Base-by-base conservation (phyloP, 1,139 yeast genomes). In the Yamadazyma membranifaciens region DNA sequence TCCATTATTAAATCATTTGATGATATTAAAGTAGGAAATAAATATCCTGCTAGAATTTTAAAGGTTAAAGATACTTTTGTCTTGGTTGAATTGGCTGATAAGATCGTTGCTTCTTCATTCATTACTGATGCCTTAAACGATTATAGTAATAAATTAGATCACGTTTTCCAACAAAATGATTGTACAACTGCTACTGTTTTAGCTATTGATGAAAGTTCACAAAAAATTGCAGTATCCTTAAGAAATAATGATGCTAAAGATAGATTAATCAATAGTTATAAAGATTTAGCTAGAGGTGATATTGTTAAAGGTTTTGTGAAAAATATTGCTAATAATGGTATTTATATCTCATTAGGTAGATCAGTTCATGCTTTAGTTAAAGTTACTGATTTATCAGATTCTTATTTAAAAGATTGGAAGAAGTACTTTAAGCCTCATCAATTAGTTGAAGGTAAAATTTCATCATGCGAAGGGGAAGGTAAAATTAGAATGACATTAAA, bases 331-430 rank as follows among this genome's bases (percentile, higher is more conserved):
- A 81, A 83, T 51, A 78, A 81, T 45, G 98, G 98, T 61, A 63
- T 91, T 27, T 87, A 85, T 56, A 83, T 92, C 36, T 74, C 87
- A 16, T 67, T 92, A 46, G 91, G 95, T 27, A 76, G 87, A 50
- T 68, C 75, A 1, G 71, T 87, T 22, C 79, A 79, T 54, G 98
- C 92, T 2, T 80, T 92, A 55, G 95, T 87, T 27, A 83, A 88
- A 56, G 82, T 88, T 37, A 65, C 84, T 36, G 92, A 91, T 60
- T 69, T 91, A 38, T 87, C 95, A 9, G 98, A 92, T 55, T 73
- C 84, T 1, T 87, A 69, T 55, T 67, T 88, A 56, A 83, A 83
- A 52, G 95, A 92, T 48, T 92, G 98, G 98, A 87, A 87, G 67
- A 80, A 80, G 50, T 77, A 73, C 49, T 87, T 77, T 70, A 74